Evolutionary conservation across 2,329 filamentous ascomycete genomes (phyloP).

Genomic region (Diatrype stigma): DNA sequence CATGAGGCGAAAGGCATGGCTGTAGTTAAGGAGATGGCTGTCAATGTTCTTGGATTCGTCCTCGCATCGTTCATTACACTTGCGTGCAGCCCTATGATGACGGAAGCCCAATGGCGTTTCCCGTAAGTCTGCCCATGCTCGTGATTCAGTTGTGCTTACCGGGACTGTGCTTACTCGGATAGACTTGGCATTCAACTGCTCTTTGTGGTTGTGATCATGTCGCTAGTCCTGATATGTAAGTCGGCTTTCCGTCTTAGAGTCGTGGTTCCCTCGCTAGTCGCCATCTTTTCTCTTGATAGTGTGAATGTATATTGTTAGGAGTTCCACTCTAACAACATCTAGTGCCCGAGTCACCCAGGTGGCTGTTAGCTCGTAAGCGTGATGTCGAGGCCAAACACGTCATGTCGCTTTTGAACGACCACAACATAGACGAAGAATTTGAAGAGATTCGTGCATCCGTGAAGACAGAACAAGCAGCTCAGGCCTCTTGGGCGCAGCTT

Average conservation of each 20-base stretch:
- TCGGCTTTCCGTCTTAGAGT: neutral
- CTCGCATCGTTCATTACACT: conserved; percentile 2
- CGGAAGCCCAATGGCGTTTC: conserved; percentile 3
- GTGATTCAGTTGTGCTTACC: neutral
- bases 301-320: neutral
- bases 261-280: neutral
- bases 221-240: neutral
- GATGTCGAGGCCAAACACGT: conserved; percentile 2
- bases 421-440: conserved; percentile 3
- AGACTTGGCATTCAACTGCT: neutral
- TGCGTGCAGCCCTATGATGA: conserved; percentile 2
- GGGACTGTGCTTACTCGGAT: neutral
- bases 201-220: neutral
- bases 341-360: neutral
- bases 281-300: too few species aligned
- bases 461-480: conserved; percentile 2
- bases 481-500: conserved; percentile 4
- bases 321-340: neutral
- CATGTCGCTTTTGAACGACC: conserved; percentile 1
- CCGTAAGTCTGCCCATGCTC: neutral
- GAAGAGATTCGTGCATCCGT: conserved; percentile 4
- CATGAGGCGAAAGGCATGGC: conserved; percentile 3
- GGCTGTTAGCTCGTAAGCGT: neutral
- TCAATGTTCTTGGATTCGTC: conserved; percentile 5
- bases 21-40: conserved; percentile 4